Evolutionary conservation across 495 filamentous ascomycete species (phyloP).

Genomic region (Penicillium soppii): DNA sequence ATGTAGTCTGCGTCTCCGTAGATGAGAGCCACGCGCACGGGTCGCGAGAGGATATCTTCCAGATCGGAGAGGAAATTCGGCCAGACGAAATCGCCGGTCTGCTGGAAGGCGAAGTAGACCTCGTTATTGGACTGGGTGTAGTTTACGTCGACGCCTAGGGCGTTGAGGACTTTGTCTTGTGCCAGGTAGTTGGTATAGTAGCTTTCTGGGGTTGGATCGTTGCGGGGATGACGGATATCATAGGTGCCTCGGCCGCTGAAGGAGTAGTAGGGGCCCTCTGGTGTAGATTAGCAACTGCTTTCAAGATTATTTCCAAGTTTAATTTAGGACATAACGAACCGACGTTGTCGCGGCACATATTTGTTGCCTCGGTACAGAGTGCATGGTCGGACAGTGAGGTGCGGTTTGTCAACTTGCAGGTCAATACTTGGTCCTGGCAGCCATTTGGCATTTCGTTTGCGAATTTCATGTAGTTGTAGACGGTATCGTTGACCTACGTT

Average conservation of each 20-base stretch:
- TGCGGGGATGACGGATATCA: slow-evolving; percentile 55
- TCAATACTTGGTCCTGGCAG: slow-evolving; percentile 55
- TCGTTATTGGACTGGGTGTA: slow-evolving; percentile 53
- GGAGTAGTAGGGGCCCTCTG: slow-evolving; percentile 32
- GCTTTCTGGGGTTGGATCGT: slow-evolving; percentile 61
- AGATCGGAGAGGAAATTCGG: slow-evolving; percentile 54
- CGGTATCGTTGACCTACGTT: slow-evolving; percentile 51
- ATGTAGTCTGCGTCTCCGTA: slow-evolving; percentile 63
- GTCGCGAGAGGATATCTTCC: slow-evolving; percentile 48
- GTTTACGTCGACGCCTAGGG: slow-evolving; percentile 65
- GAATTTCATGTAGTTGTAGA: slow-evolving; percentile 51
- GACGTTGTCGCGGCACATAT: slow-evolving; percentile 44
- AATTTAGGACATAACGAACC: slow-evolving; percentile 34
- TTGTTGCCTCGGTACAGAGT: slow-evolving; percentile 38
- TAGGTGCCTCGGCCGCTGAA: slow-evolving; percentile 52
- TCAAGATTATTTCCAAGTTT: background rate
- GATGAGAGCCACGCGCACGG: slow-evolving; percentile 64
- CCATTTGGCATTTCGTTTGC: slow-evolving; percentile 54
- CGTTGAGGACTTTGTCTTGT: slow-evolving; percentile 54
- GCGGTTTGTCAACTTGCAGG: slow-evolving; percentile 46
- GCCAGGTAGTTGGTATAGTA: slow-evolving; percentile 63
- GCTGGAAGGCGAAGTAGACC: slow-evolving; percentile 55
- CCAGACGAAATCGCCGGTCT: slow-evolving; percentile 48
- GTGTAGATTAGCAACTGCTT: slow-evolving; percentile 28
- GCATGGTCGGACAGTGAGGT: slow-evolving; percentile 40